phyloP scores from a whole-genome alignment of 2,329 filamentous ascomycete species.

The Fusarium tupiense region DNA sequence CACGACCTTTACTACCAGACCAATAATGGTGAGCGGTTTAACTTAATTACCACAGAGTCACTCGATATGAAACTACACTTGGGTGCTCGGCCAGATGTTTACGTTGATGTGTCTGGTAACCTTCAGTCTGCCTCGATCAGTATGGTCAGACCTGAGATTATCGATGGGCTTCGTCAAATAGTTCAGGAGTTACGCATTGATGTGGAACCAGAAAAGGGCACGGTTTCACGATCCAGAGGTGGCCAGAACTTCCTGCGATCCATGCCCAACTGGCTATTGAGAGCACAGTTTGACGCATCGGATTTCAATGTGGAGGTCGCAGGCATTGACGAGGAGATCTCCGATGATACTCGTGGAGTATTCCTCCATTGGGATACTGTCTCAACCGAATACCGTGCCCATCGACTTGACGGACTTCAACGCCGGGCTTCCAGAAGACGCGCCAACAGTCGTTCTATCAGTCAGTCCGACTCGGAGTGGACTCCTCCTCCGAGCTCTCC shows the following conservation, averaged over 20 bases:
- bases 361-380: slow-evolving; percentile 89
- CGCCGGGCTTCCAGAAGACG: slow-evolving; percentile 72
- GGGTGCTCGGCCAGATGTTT: slow-evolving; percentile 85
- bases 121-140: slow-evolving; percentile 89
- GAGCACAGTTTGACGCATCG: slow-evolving; percentile 84
- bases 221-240: slow-evolving; percentile 57
- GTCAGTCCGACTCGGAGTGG: slow-evolving; percentile 74
- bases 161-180: slow-evolving; percentile 90
- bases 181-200: slow-evolving; percentile 82
- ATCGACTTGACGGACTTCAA: slow-evolving; percentile 73
- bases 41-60: slow-evolving; percentile 86
- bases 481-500: slow-evolving; percentile 50
- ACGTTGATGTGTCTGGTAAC: slow-evolving; percentile 81
- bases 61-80: slow-evolving; percentile 88
- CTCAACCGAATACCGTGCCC: slow-evolving; percentile 88
- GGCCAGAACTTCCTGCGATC: slow-evolving; percentile 78
- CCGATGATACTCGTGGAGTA: slow-evolving; percentile 81
- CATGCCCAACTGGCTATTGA: slow-evolving; percentile 84
- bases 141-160: slow-evolving; percentile 92
- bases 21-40: slow-evolving; percentile 81
- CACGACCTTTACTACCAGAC: slow-evolving; percentile 97
- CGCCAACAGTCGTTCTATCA: slow-evolving; percentile 76
- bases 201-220: slow-evolving; percentile 68
- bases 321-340: slow-evolving; percentile 85
- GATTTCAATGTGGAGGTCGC: slow-evolving; percentile 93